A percentile compares a stretch with the other conserved stretches of the same genome.
These are phyloP conservation scores for Aspergillus egyptiacus DNA, from an alignment of 495 filamentous ascomycete species.

Conservation along the genomic window DNA sequence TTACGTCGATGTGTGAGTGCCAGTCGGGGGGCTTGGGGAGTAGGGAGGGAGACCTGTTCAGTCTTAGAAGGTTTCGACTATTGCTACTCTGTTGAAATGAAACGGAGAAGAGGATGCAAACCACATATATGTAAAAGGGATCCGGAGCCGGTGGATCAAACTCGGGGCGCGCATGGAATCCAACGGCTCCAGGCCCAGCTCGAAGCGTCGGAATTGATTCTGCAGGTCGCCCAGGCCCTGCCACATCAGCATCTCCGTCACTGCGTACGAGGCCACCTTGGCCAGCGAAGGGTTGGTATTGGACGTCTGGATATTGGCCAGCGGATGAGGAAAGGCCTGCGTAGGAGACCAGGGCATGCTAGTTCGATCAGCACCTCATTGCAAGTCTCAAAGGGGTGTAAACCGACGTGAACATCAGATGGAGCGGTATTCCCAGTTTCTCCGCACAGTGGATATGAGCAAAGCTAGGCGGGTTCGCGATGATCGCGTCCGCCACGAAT, in stretches of 20 bases:
- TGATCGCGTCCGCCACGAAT: constrained; percentile 76
- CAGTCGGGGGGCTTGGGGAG: constrained; percentile 75
- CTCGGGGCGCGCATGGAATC: constrained; percentile 61
- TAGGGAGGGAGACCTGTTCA: constrained; percentile 70
- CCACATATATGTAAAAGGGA: constrained; percentile 80
- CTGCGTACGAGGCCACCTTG: constrained; percentile 67
- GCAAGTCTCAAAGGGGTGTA: too few species aligned
- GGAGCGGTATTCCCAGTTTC: constrained; percentile 68
- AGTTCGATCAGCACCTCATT: too few species aligned
- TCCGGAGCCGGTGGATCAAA: constrained; percentile 52
- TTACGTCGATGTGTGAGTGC: constrained; percentile 62
- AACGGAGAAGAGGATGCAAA: constrained; percentile 27
- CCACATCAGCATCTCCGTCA: constrained; percentile 77
- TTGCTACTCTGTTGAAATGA: neutral
- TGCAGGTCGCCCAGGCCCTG: constrained; percentile 71
- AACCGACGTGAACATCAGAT: constrained; percentile 73
- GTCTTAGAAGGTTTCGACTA: neutral
- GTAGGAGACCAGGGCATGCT: constrained; percentile 57
- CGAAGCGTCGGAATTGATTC: constrained; percentile 60
- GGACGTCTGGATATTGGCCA: constrained; percentile 48
- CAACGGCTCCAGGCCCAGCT: constrained; percentile 61
- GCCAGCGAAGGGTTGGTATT: constrained; percentile 48
- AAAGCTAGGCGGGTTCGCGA: constrained; percentile 78
- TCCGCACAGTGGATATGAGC: constrained; percentile 79
- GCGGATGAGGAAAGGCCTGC: constrained; percentile 47